Percentiles rank a stretch among this genome's conserved stretches.
Conservation (phyloP, 257 asterid species). For the Lycium ferocissimum region DNA sequence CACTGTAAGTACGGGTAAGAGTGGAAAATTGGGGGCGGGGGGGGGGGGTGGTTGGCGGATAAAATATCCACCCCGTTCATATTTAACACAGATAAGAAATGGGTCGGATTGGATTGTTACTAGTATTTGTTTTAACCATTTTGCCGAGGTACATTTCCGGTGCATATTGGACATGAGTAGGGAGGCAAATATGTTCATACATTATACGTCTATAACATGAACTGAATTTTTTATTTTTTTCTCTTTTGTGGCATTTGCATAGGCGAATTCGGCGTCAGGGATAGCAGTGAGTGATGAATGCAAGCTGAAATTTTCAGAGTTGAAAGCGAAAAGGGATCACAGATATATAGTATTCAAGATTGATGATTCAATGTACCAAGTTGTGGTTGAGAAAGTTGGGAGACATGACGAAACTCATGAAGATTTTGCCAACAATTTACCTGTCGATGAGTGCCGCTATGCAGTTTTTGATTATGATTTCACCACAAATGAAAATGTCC, state of each 20-base stretch:
- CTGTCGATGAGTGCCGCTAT: slow-evolving; percentile 24
- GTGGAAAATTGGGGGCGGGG: too few species aligned
- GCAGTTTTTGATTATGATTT: slow-evolving; percentile 29
- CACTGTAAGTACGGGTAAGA: too few species aligned
- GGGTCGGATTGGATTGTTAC: too few species aligned
- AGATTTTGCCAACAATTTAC: background rate
- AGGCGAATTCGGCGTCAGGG: slow-evolving; percentile 16
- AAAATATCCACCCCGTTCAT: too few species aligned
- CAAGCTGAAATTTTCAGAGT: slow-evolving; percentile 18
- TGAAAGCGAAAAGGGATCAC: slow-evolving; percentile 15
- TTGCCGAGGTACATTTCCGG: background rate
- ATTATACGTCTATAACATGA: background rate
- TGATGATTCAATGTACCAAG: slow-evolving; percentile 21
- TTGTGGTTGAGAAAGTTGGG: slow-evolving; percentile 26
- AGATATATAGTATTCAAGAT: slow-evolving; percentile 29
- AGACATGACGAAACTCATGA: slow-evolving; percentile 16
- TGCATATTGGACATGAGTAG: background rate
- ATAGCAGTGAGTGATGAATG: slow-evolving; percentile 26
- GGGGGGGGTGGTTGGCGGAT: too few species aligned
- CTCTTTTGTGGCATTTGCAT: background rate
- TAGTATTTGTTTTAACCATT: too few species aligned
- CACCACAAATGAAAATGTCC: slow-evolving; percentile 22
- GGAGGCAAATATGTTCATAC: background rate
- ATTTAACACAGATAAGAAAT: too few species aligned
- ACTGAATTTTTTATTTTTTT: background rate